Base-by-base conservation (phyloP, 2,329 filamentous ascomycete species). In the Microthyrium microscopicum region DNA sequence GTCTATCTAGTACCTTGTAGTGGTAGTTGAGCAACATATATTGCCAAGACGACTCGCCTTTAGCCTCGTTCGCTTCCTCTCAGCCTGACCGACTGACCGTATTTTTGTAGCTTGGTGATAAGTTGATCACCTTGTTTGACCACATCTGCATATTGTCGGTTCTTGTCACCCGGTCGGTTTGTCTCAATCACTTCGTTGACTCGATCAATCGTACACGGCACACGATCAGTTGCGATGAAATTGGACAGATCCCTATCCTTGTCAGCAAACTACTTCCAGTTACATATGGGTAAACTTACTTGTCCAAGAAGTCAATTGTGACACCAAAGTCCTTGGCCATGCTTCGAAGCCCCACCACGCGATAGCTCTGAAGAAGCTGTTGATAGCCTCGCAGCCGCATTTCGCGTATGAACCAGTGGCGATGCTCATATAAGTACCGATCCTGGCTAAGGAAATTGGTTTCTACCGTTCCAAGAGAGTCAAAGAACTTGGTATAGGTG, bases 41-140 rank as follows among this genome's bases (percentile, higher is more conserved):
- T n/a, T n/a, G n/a, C n/a, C n/a, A n/a, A n/a, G n/a, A n/a, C n/a
- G n/a, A n/a, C n/a, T 18, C 27, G 9, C 9, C 17, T 21, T 41
- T 39, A 93, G 47, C 82, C 83, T 48, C 89, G 73, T 67, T 98
- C 89, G 52, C 87, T 95, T 26, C 89, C 89, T 48, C 89, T 73
- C 59, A 98, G 66, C 51, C 89, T 73, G 42, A 98, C 89, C 3
- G 89, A 80, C 60, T 98, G 89, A 28, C 89, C 89, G 56, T 98
- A 98, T 68, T 98, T 98, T 62, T 98, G 89, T 46, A 98, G 66
- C 68, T 98, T 98, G 38, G 89, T 98, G 54, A 98, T 95, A 41
- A 98, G 68, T 58, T 92, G 81, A 57, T 98, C 89, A 20, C 89
- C 89, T 55, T 95, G 89, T 62, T 89, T 89, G 40, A 98, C 84